Evolutionary conservation across 495 filamentous ascomycete genomes (phyloP).

Genomic region (Podospora didyma): DNA sequence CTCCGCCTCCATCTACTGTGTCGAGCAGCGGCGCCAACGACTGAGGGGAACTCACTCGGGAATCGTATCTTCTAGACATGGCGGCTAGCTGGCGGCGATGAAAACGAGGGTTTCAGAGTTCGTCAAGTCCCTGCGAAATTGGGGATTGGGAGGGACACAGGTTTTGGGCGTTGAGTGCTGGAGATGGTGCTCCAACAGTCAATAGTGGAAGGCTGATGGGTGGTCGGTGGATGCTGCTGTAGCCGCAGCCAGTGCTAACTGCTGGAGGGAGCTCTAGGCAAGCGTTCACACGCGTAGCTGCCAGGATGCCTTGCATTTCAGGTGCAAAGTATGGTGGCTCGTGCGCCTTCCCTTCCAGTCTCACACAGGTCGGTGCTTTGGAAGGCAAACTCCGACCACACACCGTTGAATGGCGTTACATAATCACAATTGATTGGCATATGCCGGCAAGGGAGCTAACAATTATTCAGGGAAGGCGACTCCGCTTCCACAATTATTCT

Average conservation of each 20-base stretch:
- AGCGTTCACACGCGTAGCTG: conserved; percentile 35
- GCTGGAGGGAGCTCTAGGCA: conserved; percentile 38
- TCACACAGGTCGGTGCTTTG: not conserved
- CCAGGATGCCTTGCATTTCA: conserved; percentile 19
- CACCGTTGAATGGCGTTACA: too few relatives aligned
- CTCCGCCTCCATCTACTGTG: not conserved
- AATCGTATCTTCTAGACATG: conserved; percentile 99
- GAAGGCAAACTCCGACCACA: not conserved
- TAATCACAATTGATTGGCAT: not conserved
- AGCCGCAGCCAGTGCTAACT: conserved; percentile 5
- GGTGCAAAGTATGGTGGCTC: not conserved
- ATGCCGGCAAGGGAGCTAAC: too few relatives aligned
- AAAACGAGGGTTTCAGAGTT: not conserved
- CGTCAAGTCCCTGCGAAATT: not conserved
- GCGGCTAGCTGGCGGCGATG: conserved; percentile 12
- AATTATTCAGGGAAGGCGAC: conserved; percentile 3
- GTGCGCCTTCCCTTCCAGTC: not conserved
- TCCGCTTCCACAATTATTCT: conserved; percentile 23
- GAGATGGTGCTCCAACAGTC: not conserved
- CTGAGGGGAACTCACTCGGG: conserved; percentile 61
- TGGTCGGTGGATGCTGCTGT: conserved; percentile 8
- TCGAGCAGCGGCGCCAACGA: not conserved
- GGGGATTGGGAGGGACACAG: not conserved
- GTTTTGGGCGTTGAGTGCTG: not conserved
- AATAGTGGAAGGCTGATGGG: conserved; percentile 14